phyloP scores from a whole-genome alignment of 2,329 filamentous ascomycete genomes.

The Colletotrichum simmondsii region DNA sequence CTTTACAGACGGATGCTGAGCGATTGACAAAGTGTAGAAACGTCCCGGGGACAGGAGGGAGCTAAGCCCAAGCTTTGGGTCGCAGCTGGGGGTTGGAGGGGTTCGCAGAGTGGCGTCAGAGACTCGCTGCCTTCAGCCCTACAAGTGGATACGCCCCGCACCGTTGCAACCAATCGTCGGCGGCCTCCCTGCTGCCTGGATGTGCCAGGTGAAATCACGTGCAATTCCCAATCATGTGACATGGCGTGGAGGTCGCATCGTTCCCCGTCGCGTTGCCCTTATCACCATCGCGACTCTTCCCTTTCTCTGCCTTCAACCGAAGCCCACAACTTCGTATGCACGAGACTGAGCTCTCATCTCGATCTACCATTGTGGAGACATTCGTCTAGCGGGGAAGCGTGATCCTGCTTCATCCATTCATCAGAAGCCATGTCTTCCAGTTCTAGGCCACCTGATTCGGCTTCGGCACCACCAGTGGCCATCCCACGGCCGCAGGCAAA shows the following conservation, averaged over 20 bases:
- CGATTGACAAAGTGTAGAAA: neutral
- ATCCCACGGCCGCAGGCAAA: constrained; percentile 56
- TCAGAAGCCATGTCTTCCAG: constrained; percentile 12
- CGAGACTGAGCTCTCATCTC: neutral
- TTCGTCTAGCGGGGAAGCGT: neutral
- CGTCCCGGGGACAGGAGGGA: neutral
- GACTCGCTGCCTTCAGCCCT: constrained; percentile 36
- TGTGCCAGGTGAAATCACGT: neutral
- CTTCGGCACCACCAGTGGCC: constrained; percentile 28
- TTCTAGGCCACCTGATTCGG: constrained; percentile 10
- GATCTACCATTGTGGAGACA: neutral
- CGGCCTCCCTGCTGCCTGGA: neutral
- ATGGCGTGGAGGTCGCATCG: constrained; percentile 14
- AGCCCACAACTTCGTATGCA: too few species aligned
- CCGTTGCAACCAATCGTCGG: neutral
- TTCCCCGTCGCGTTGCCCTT: neutral
- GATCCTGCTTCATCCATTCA: neutral
- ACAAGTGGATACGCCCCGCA: constrained; percentile 33
- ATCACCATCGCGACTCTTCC: neutral
- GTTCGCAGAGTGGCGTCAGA: constrained; percentile 26
- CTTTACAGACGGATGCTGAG: neutral
- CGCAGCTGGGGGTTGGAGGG: neutral
- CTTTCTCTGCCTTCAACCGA: neutral
- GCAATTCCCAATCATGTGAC: neutral
- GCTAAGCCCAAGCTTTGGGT: neutral